Base-by-base conservation (phyloP, 2,329 filamentous ascomycete genomes). In the Westerdykella sp. region DNA sequence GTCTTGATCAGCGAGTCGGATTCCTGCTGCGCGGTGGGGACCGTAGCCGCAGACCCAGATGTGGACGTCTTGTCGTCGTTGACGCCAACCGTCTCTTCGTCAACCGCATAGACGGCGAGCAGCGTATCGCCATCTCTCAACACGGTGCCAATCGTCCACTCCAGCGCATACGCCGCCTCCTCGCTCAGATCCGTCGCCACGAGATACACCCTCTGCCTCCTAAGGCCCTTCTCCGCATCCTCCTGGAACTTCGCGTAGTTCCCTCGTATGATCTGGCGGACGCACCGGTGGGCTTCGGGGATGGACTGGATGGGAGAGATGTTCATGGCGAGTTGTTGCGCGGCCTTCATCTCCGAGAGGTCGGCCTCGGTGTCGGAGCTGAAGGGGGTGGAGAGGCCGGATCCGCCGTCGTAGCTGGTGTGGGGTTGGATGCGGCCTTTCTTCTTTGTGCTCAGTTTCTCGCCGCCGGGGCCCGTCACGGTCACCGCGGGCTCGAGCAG, bases 111-210 rank as follows among this genome's bases (percentile, higher is more conserved):
- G 37, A 97, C 87, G 2, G 88, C 89, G 48, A 96, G 82, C 30
- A 98, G 75, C 0, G 91, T 97, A 63, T 98, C 93, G 6, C 93
- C 93, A 55, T 97, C 90, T 39, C 93, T 80, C 23, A 98, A 74
- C 5, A 97, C 89, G 0, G 91, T 97, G 6, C 93, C 93, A 43
- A 98, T 90, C 0, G 91, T 93, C 93, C 93, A 98, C 66, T 98
- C 93, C 25, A 98, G 75, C 1, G 93, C 93, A 65, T 97, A 94
- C 6, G 87, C 87, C 4, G 91, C 90, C 69, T 98, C 93, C 31
- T 93, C 87, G 54, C 90, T 96, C 3, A 97, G 72, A 66, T 98
- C 93, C 0, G 88, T 96, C 3, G 93, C 91, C n/a, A 96, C 89
- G 13, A 98, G 73, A 62, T 97, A 98, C 57, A 93, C 94, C 41